phyloP scores from a whole-genome alignment of 768 basidiomycete species.

The Nidularia sp. region DNA sequence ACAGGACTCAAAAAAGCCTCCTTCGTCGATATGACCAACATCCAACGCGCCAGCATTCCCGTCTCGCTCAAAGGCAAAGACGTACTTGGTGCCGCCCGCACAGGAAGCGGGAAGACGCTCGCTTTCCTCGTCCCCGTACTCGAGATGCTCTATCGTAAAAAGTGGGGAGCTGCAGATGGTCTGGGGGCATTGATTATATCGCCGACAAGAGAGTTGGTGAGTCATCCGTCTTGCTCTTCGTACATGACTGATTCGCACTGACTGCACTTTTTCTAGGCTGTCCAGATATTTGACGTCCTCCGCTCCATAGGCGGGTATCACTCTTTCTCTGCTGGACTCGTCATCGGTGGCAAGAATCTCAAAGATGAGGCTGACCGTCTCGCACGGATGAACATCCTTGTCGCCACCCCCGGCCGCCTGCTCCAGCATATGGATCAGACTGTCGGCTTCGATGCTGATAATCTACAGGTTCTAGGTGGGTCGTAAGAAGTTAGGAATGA shows the following conservation, averaged over 20 bases:
- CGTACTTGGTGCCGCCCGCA: conserved; percentile 92
- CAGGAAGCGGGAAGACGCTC: conserved; percentile 95
- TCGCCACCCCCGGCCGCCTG: conserved; percentile 92
- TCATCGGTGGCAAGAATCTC: conserved; percentile 94
- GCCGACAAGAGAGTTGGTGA: conserved; percentile 87
- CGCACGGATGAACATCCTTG: conserved; percentile 95
- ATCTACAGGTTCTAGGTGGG: conserved; percentile 87
- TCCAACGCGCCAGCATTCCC: conserved; percentile 89
- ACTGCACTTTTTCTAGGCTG: conserved; percentile 52
- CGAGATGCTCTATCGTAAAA: conserved; percentile 83
- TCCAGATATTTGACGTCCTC: conserved; percentile 96
- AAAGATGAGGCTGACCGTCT: conserved; percentile 90
- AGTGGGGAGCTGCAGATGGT: conserved; percentile 95
- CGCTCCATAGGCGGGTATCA: conserved; percentile 92
- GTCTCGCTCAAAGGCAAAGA: conserved; percentile 91
- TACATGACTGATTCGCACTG: neutral
- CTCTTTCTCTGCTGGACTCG: conserved; percentile 87
- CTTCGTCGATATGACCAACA: conserved; percentile 86
- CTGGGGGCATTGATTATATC: conserved; percentile 88
- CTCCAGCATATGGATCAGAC: conserved; percentile 99
- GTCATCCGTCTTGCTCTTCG: conserved; percentile 16
- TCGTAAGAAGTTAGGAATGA: conserved; percentile 6
- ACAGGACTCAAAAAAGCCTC: conserved; percentile 83
- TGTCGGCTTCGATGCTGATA: conserved; percentile 86
- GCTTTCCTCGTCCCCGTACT: conserved; percentile 93